These are phyloP conservation scores for Barnettozyma siamensis DNA, from an alignment of 805 yeast genomes.

Conservation along the genomic window DNA sequence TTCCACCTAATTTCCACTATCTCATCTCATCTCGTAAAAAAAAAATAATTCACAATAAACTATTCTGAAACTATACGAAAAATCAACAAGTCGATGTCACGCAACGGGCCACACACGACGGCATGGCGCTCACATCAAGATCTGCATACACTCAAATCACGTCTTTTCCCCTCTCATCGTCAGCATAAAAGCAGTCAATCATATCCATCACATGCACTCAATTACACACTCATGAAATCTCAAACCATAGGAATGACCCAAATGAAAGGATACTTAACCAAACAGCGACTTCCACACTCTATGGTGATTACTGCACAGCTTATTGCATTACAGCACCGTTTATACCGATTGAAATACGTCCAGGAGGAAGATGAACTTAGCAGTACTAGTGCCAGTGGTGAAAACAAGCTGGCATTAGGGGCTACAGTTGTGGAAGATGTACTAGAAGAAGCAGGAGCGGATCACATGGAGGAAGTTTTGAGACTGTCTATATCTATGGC, in stretches of 20 bases:
- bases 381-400: too few species aligned
- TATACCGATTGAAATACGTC: neutral
- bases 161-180: neutral
- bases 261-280: slow-evolving; percentile 14
- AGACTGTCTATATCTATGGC: slow-evolving; percentile 44
- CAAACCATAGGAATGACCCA: slow-evolving; percentile 10
- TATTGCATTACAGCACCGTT: neutral
- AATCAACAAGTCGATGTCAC: neutral
- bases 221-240: neutral
- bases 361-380: too few species aligned
- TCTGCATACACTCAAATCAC: slow-evolving; percentile 5
- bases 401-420: too few species aligned
- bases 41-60: too few species aligned
- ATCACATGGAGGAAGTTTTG: slow-evolving; percentile 1
- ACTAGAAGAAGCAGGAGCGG: too few species aligned
- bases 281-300: slow-evolving; percentile 15
- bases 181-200: too few species aligned
- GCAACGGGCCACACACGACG: neutral
- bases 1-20: too few species aligned
- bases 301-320: slow-evolving; percentile 17
- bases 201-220: neutral
- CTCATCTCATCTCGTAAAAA: too few species aligned
- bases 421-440: too few species aligned
- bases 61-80: too few species aligned
- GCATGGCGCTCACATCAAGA: slow-evolving; percentile 1